These are phyloP conservation scores for Penicillium subrubescens DNA, from an alignment of 495 filamentous ascomycete species.

Conservation along the genomic window DNA sequence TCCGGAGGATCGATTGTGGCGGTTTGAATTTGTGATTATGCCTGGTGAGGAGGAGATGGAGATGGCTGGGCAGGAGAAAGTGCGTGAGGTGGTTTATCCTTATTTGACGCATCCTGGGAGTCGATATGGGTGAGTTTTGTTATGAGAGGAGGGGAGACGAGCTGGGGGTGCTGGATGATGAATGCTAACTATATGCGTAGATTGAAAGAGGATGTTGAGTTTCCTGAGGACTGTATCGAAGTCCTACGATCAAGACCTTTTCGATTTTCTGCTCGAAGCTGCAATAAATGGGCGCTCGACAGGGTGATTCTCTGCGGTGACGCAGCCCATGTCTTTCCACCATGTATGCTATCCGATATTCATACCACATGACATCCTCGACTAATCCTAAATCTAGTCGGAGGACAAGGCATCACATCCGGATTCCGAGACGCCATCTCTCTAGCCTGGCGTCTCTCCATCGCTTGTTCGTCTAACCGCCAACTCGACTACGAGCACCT, in stretches of 20 bases:
- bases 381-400: conserved; percentile 30
- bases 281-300: conserved; percentile 52
- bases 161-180: background rate
- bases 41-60: conserved; percentile 30
- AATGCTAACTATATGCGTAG: conserved; percentile 11
- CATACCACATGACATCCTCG: background rate
- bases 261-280: conserved; percentile 47
- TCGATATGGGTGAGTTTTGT: conserved; percentile 32
- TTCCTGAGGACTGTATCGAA: conserved; percentile 52
- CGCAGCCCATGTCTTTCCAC: conserved; percentile 58
- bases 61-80: conserved; percentile 31
- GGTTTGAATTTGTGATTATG: conserved; percentile 50
- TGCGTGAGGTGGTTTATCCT: conserved; percentile 32
- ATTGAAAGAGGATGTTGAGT: conserved; percentile 34
- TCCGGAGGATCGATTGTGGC: conserved; percentile 44
- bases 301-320: conserved; percentile 53
- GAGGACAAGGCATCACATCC: conserved; percentile 55
- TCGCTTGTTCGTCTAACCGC: conserved; percentile 27
- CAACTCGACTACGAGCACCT: conserved; percentile 13
- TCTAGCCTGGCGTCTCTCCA: conserved; percentile 51
- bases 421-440: conserved; percentile 40
- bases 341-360: conserved; percentile 33
- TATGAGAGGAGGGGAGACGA: background rate
- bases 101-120: conserved; percentile 37
- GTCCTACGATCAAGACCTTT: conserved; percentile 54